A percentile compares a stretch with the other conserved stretches of the same genome.
phyloP scores from a whole-genome alignment of 2,329 filamentous ascomycete species.

The Aureobasidium sp. region DNA sequence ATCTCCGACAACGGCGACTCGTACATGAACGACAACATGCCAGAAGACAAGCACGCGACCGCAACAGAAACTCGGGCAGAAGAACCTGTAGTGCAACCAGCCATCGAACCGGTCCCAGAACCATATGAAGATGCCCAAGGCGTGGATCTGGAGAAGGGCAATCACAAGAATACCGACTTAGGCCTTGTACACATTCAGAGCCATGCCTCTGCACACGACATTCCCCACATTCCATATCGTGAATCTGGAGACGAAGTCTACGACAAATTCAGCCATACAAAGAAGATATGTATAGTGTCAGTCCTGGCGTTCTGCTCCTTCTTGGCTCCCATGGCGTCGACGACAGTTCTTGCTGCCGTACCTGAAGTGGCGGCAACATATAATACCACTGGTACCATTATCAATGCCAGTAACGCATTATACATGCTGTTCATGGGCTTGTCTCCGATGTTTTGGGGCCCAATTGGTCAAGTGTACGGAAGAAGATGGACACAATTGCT shows the following conservation, averaged over 20 bases:
- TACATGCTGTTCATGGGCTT: slow-evolving; percentile 70
- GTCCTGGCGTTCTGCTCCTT: slow-evolving; percentile 70
- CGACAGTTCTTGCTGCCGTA: slow-evolving; percentile 64
- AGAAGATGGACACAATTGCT: slow-evolving; percentile 46
- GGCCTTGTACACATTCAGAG: slow-evolving; percentile 18
- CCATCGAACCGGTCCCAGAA: slow-evolving; percentile 8
- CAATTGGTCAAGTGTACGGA: slow-evolving; percentile 49
- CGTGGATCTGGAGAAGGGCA: slow-evolving; percentile 11
- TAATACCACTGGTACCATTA: slow-evolving; percentile 58
- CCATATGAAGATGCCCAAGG: slow-evolving; percentile 15
- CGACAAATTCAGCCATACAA: slow-evolving; percentile 52
- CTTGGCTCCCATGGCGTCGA: slow-evolving; percentile 67
- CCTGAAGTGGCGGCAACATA: slow-evolving; percentile 65
- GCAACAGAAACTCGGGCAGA: neutral
- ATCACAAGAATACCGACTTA: neutral
- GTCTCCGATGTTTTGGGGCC: slow-evolving; percentile 64
- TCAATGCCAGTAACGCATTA: slow-evolving; percentile 69
- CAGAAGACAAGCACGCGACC: neutral
- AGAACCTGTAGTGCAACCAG: slow-evolving; percentile 14
- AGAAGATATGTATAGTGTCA: slow-evolving; percentile 61
- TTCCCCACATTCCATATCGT: slow-evolving; percentile 27
- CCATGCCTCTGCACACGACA: slow-evolving; percentile 20
- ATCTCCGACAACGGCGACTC: neutral
- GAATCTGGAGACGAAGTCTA: slow-evolving; percentile 52
- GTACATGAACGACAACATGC: slow-evolving; percentile 3